Evolutionary conservation across 139 green algal genomes (phyloP).

Genomic region (Nannochloris sp.): DNA sequence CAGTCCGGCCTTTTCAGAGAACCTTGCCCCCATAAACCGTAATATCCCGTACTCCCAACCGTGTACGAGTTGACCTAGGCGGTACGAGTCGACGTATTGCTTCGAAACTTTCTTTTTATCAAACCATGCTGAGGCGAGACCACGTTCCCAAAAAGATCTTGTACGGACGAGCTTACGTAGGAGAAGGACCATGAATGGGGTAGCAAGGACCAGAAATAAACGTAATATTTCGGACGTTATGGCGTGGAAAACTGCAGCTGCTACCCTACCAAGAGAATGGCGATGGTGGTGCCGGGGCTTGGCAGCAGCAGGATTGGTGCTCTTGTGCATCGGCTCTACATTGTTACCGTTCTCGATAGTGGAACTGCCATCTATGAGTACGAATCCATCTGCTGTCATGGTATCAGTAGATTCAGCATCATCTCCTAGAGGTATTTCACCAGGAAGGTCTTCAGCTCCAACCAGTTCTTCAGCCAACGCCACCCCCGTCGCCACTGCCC

Average conservation of each 20-base stretch:
- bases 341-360: too few relatives aligned
- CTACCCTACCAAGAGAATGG: too few relatives aligned
- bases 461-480: slow-evolving; percentile 23
- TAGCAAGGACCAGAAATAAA: slow-evolving; percentile 2
- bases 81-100: slow-evolving; percentile 61
- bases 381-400: too few relatives aligned
- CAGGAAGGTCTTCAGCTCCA: slow-evolving; percentile 2
- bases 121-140: slow-evolving; percentile 35
- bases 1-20: slow-evolving; percentile 18
- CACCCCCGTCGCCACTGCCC: slow-evolving; percentile 4
- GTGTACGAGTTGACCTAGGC: slow-evolving; percentile 57
- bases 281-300: too few relatives aligned
- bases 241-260: slow-evolving; percentile 2
- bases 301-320: too few relatives aligned
- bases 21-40: slow-evolving; percentile 46
- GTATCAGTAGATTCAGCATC: too few relatives aligned
- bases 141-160: slow-evolving; percentile 56
- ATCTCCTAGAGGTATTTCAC: background rate
- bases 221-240: background rate
- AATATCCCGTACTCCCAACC: slow-evolving; percentile 73
- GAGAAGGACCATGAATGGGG: slow-evolving; percentile 44
- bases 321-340: too few relatives aligned
- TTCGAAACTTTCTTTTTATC: slow-evolving; percentile 14
- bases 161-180: slow-evolving; percentile 54
- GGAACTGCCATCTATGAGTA: too few relatives aligned